Base-by-base conservation (phyloP, 2,329 filamentous ascomycete species). In the Aspergillus pseudotamarii region DNA sequence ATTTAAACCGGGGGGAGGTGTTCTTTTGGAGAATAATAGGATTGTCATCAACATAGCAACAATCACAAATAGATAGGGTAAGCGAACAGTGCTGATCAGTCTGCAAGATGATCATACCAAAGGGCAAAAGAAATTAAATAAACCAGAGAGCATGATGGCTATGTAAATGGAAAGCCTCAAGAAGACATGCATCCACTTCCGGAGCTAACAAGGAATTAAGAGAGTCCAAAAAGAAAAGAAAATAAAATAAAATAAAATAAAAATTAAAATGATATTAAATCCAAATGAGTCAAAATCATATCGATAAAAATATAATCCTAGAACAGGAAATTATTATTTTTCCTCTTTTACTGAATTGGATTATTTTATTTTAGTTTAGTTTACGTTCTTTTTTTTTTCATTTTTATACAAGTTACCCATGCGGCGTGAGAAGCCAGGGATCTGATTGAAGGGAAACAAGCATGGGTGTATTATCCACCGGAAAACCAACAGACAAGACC, bases 31-130 rank as follows among this genome's bases (percentile, higher is more conserved):
- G 50, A 38, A 48, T 46, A 48, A 36, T n/a, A 30, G 30, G 45
- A 58, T 48, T 58, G 36, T 58, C 45, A 58, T 58, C 51, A 36
- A 58, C 34, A 48, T 48, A 59, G 58, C 48, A 59, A 54, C 21
- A 51, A 46, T 30, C 28, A 30, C 30, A 51, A 45, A 58, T 51
- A 32, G 28, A 30, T 51, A n/a, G 26, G 26, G 60, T 61, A 61
- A 61, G 60, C 60, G 60, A 61, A 36, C 28, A 57, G 45, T 50
- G 54, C 54, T 23, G 60, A 58, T 61, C 60, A 45, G 34, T 61
- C 54, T 61, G 54, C 60, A 61, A 34, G 55, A 57, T 57, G 54
- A 61, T 61, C 60, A 56, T 56, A 45, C 60, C 34, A 61, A 51
- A 32, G 48, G 14, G 8, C 48, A 19, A 32, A n/a, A 51, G 28